Percentiles rank a stretch among this genome's conserved stretches.
These are phyloP conservation scores for Suillus tomentosus DNA, from an alignment of 768 basidiomycete genomes.

Conservation along the genomic window DNA sequence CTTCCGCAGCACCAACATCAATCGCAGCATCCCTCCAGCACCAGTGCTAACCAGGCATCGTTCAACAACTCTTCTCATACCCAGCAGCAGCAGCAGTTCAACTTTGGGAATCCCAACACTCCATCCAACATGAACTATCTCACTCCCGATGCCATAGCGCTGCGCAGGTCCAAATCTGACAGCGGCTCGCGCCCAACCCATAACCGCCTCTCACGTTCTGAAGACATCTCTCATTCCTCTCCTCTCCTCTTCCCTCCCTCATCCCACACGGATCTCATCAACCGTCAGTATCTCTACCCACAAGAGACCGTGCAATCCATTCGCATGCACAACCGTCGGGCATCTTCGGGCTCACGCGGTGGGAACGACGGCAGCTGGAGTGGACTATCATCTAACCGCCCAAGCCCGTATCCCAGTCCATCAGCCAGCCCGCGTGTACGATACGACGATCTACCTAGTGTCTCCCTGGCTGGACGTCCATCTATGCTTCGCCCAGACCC, in stretches of 20 bases:
- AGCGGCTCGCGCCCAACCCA: slow-evolving; percentile 41
- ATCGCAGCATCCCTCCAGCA: slow-evolving; percentile 28
- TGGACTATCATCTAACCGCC: slow-evolving; percentile 39
- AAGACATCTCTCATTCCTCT: slow-evolving; percentile 51
- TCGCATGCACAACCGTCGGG: slow-evolving; percentile 44
- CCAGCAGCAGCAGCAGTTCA: slow-evolving; percentile 36
- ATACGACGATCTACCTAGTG: slow-evolving; percentile 50
- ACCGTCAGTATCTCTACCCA: slow-evolving; percentile 46
- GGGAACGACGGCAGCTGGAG: slow-evolving; percentile 35
- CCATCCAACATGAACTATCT: slow-evolving; percentile 46
- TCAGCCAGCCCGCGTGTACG: slow-evolving; percentile 61
- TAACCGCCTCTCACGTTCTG: slow-evolving; percentile 58
- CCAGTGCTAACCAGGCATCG: slow-evolving; percentile 26
- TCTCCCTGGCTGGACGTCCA: slow-evolving; percentile 26
- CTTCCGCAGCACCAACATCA: slow-evolving; percentile 31
- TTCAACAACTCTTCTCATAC: slow-evolving; percentile 30
- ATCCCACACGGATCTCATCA: slow-evolving; percentile 46
- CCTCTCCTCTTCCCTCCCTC: slow-evolving; percentile 34
- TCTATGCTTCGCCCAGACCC: slow-evolving; percentile 19
- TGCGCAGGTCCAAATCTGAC: slow-evolving; percentile 59
- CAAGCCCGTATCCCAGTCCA: slow-evolving; percentile 69
- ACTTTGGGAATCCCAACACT: slow-evolving; percentile 30
- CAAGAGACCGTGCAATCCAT: slow-evolving; percentile 38
- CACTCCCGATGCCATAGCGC: slow-evolving; percentile 31
- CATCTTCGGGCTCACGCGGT: slow-evolving; percentile 42